Evolutionary conservation across 176 grass and related monocot genomes (phyloP), one percentile per base, ranked within the genome.

Genomic region (Oryza rufipogon): DNA sequence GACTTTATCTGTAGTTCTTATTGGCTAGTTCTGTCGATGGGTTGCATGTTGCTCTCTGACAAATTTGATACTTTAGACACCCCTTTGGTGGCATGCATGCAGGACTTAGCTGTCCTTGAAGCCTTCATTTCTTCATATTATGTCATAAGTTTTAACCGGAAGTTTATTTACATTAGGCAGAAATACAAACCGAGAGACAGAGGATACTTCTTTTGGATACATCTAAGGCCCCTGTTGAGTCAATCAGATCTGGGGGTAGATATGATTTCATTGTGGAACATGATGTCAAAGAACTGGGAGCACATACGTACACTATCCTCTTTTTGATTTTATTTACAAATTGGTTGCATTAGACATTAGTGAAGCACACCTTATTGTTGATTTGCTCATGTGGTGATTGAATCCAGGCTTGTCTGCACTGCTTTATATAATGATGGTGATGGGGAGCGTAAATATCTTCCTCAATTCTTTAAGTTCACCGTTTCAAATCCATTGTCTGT

Each of bases 201-300:
- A 90, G 88, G 72, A 86, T 99, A 58, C 77, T 94, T 81, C 91
- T 99, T 67, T 71, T 99, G 51, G 96, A 99, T 89, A 96, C 96
- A 46, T 89, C 96, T 10, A 99, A 96, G 73, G 90, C 93, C 9
- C 91, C 93, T 42, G 93, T 99, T 42, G 96, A 99, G 71, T 91
- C 96, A 39, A 99, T 99, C 86, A 88, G 96, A 80, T 89, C 96
- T 33, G 93, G 93, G 23, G 96, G 96, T 82, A 92, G 96, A 96
- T 96, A 94, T 84, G 93, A 99, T 80, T 99, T 99, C 80, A 94
- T 96, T 54, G 96, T 99, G 71, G 96, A 99, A 82, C 93, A 99
- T 84, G 96, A 99, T 92, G 91, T 99, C 84, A 96, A 99, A 89
- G 96, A 99, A 91, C 76, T 96, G 60, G 93, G 93, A 71, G 81